These are phyloP conservation scores for Colletotrichum sp. DNA, from an alignment of 2,329 filamentous ascomycete genomes.

Conservation along the genomic window DNA sequence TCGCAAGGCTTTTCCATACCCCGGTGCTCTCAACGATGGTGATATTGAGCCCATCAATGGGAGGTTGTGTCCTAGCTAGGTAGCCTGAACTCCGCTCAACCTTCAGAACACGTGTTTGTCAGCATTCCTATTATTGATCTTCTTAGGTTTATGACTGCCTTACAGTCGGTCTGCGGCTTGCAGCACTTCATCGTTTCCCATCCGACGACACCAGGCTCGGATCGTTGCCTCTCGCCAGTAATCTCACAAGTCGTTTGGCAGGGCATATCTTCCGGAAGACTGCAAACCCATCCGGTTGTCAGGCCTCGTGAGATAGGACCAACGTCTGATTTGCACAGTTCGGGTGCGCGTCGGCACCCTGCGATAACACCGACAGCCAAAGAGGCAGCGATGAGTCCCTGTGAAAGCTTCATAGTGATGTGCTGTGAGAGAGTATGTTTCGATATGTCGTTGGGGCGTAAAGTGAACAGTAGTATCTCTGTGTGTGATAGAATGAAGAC, in stretches of 20 bases:
- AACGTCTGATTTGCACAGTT: background rate
- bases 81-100: background rate
- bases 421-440: background rate
- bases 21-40: background rate
- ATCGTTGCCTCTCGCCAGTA: background rate
- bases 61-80: background rate
- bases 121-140: background rate
- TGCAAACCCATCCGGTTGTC: background rate
- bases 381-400: background rate
- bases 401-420: background rate
- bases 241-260: background rate
- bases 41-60: background rate
- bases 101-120: background rate
- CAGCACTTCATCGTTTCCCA: background rate
- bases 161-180: background rate
- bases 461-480: background rate
- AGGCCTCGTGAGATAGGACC: background rate
- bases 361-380: background rate
- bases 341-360: background rate
- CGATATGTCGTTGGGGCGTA: background rate
- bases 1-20: background rate
- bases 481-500: background rate
- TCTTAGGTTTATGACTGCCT: background rate
- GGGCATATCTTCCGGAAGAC: background rate
- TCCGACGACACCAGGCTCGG: background rate